phyloP scores from a whole-genome alignment of 192 early-diverging fungal species.

The Backusella tuberculispora region DNA sequence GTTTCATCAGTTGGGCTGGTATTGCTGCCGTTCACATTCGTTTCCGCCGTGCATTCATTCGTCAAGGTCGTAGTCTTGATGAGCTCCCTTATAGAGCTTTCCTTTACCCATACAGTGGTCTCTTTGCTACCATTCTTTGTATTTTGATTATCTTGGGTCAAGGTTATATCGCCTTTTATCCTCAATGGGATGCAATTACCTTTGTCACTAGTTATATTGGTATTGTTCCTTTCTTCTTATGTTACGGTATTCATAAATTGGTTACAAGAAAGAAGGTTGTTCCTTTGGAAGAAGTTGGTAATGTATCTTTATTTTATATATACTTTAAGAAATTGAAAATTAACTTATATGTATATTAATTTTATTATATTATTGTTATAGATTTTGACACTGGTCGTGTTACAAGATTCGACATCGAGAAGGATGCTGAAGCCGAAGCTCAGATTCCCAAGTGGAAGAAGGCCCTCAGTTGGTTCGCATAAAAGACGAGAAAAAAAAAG shows the following conservation, averaged over 20 bases:
- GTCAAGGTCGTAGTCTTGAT: slow-evolving; percentile 62
- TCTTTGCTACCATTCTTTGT: slow-evolving; percentile 64
- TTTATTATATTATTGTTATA: neutral
- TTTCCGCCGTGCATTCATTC: slow-evolving; percentile 74
- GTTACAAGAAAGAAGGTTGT: slow-evolving; percentile 61
- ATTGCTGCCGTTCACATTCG: slow-evolving; percentile 77
- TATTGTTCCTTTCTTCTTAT: slow-evolving; percentile 60
- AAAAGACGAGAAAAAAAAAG: neutral
- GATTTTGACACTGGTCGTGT: slow-evolving; percentile 33
- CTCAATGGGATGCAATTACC: slow-evolving; percentile 49
- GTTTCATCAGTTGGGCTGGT: slow-evolving; percentile 82
- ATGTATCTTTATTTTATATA: neutral
- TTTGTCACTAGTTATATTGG: slow-evolving; percentile 66
- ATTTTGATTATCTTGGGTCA: slow-evolving; percentile 64
- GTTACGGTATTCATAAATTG: slow-evolving; percentile 64
- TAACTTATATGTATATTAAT: neutral
- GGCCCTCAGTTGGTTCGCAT: neutral
- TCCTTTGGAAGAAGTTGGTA: slow-evolving; percentile 60
- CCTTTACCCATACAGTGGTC: slow-evolving; percentile 67
- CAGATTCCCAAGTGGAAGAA: neutral
- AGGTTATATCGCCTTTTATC: slow-evolving; percentile 55
- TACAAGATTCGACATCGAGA: slow-evolving; percentile 19
- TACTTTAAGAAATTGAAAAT: neutral
- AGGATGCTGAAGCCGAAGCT: slow-evolving; percentile 24
- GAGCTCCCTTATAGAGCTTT: slow-evolving; percentile 71